Base-by-base conservation (phyloP, 352 stramenopile genomes). In the Peronospora belbahrii region DNA sequence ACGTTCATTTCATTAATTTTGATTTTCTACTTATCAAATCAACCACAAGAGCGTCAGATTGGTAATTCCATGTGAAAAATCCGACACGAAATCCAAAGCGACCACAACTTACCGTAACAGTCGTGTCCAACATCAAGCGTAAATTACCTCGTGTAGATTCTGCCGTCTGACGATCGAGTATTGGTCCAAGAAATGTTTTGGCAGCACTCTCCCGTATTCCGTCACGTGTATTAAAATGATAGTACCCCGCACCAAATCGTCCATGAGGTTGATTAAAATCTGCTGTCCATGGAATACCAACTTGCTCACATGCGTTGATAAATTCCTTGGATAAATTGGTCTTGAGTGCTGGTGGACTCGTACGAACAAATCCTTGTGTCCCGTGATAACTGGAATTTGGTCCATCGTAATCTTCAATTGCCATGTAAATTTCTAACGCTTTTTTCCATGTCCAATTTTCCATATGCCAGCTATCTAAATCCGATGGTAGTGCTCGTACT, bases 201-300 rank as follows among this genome's bases (percentile, higher is more conserved):
- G 79, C 81, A 5, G 83, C 85, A 37, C 83, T 94, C 41, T 93
- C 75, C 2, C 86, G 77, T 15, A 94, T 56, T 22, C 86, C 86
- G 31, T 91, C 43, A 4, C 70, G 62, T 32, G 88, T 89, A 53
- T 92, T 92, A 14, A 96, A 95, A 46, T 93, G 63, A 52, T 95
- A 96, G 32, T 74, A 88, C 0, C 85, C 87, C 20, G 61, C 79
- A 4, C 87, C 87, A 28, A 69, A 60, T 11, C 85, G 63, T 11
- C 66, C 69, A 6, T 47, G 48, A n/a, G 84, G 82, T 18, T 71
- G 67, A 48, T 96, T 96, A 47, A 96, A 95, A 38, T 95, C 83
- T 3, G 25, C 20, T 1, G 71, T 83, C 5, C 67, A 56, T 9
- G 67, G 70, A 3, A 93, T 73, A 0, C 82, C 82, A 15, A 74